Evolutionary conservation across 192 early-diverging fungal genomes (phyloP).

Genomic region (Funneliformis geosporum): DNA sequence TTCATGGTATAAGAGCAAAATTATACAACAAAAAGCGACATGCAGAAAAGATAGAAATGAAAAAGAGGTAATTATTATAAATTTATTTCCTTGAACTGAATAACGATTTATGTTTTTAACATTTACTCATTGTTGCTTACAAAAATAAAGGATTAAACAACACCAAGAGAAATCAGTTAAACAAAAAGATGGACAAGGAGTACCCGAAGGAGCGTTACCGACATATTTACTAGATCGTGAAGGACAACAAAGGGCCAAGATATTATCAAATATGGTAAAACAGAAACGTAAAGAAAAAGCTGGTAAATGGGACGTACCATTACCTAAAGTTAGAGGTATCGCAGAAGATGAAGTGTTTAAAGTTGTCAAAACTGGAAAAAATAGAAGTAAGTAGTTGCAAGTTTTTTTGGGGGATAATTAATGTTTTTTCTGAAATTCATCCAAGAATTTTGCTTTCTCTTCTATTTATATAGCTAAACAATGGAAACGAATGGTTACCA

Average conservation of each 20-base stretch:
- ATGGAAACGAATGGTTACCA: constrained; percentile 99
- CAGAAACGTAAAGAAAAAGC: constrained; percentile 99
- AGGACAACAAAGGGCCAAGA: constrained; percentile 94
- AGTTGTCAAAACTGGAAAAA: constrained; percentile 94
- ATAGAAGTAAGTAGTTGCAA: constrained; percentile 55
- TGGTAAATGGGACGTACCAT: constrained; percentile 94
- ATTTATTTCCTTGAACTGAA: neutral
- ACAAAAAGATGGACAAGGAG: constrained; percentile 87
- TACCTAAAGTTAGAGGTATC: constrained; percentile 98
- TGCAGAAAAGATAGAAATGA: constrained; percentile 99
- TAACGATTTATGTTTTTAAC: neutral
- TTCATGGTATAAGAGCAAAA: constrained; percentile 97
- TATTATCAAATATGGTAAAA: constrained; percentile 99
- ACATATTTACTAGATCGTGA: constrained; percentile 98
- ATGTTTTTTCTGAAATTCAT: neutral
- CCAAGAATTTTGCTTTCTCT: constrained; percentile 11
- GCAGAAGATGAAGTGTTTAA: constrained; percentile 99
- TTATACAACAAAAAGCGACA: constrained; percentile 98
- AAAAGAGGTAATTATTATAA: constrained; percentile 79
- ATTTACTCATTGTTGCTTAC: neutral
- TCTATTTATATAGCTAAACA: constrained; percentile 63
- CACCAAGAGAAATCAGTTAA: constrained; percentile 97
- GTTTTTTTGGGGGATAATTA: too few relatives aligned
- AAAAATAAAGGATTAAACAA: constrained; percentile 79
- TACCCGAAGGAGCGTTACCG: constrained; percentile 95